Evolutionary conservation across 306 rosid species (phyloP).

Genomic region (Senna siamea): DNA sequence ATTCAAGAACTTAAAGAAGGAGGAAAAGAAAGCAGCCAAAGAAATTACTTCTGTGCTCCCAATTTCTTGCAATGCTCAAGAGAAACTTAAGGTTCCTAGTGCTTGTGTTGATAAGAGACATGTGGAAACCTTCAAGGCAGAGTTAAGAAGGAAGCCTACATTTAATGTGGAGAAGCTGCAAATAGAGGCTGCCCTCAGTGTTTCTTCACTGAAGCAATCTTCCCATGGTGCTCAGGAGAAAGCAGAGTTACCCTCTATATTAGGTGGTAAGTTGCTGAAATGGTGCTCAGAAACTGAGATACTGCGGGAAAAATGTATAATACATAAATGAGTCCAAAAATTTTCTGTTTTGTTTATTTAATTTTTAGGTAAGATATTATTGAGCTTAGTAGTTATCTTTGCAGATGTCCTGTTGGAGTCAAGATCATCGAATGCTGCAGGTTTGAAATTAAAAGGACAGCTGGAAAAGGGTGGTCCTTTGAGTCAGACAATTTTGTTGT

Average conservation of each 20-base stretch:
- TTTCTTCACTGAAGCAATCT: neutral
- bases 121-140: neutral
- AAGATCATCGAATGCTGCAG: conserved; percentile 22
- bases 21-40: conserved; percentile 9
- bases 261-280: neutral
- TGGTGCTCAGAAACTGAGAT: neutral
- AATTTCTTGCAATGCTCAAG: conserved; percentile 3
- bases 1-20: neutral
- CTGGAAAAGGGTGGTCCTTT: neutral
- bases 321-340: neutral
- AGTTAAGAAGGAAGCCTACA: neutral
- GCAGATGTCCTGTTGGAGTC: conserved; percentile 31
- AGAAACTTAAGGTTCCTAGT: neutral
- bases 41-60: neutral
- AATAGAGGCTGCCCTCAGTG: neutral
- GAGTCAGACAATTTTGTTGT: neutral
- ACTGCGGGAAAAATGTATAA: neutral
- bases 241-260: neutral
- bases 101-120: conserved; percentile 3
- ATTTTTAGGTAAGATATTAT: neutral
- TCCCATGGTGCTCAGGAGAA: neutral
- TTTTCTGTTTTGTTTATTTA: conserved; percentile 14
- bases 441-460: conserved; percentile 21
- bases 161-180: conserved; percentile 6
- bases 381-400: neutral